Base-by-base conservation (phyloP, 495 filamentous ascomycete species). In the Stereocaulon alpinum region DNA sequence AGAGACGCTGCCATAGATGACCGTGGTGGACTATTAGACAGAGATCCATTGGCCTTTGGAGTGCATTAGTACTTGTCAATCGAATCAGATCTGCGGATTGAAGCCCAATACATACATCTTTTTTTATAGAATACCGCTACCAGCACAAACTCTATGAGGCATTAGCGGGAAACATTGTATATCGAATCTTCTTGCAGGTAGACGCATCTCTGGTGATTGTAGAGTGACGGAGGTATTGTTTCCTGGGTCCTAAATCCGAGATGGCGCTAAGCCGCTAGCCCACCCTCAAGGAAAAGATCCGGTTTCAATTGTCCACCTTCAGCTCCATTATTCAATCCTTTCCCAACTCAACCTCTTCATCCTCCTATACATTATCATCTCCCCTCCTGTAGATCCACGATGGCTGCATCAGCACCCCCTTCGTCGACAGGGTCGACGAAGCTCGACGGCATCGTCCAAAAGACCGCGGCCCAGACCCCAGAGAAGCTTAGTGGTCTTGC, bases 401-500 rank as follows among this genome's bases (percentile, higher is more conserved):
- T 80, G 77, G 72, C 78, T 61, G 66, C 76, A 55, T 64, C 71
- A 55, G 42, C 66, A 29, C 53, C 66, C 30, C 65, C 72, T 17
- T 64, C 70, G 40, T 64, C 68, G 40, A 67, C 71, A 22, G 69
- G 68, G 63, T 71, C 70, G 58, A 60, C 72, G 40, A 74, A 77
- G 70, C 59, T 75, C 59, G 72, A 75, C 60, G 68, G 69, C 50
- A 66, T 70, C 57, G 65, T 69, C 58, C 64, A 68, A 32, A 66
- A 65, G 18, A 58, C 67, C 15, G 56, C 55, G 44, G 70, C 74
- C 48, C 63, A 70, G 49, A 71, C 80, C 70, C 69, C 81, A 62
- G 32, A 74, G 65, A 71, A 72, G 60, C 68, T 76, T 58, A 75
- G 68, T 57, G 83, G 81, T 45, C 59, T 81, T 61, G 70, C 70